Evolutionary conservation across 805 yeast species (phyloP).

Genomic region (Hemisphaericaspora nanyangensis): DNA sequence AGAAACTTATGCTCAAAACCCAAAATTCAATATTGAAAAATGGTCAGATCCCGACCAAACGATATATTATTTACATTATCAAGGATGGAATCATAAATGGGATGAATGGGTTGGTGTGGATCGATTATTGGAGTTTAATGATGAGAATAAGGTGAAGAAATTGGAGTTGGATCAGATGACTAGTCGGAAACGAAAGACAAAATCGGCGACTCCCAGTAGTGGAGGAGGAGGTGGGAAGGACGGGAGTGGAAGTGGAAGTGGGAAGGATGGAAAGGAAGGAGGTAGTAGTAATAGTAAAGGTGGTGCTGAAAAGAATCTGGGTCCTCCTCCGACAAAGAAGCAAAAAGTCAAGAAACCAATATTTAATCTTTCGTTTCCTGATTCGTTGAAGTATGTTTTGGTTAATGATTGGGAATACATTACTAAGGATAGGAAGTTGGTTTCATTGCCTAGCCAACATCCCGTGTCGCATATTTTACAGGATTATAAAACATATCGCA

Average conservation of each 20-base stretch:
- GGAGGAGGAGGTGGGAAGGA: not conserved
- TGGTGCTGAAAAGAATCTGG: not conserved
- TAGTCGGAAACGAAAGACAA: conserved; percentile 12
- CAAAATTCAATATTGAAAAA: conserved; percentile 9
- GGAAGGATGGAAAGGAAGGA: not conserved
- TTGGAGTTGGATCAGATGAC: conserved; percentile 46
- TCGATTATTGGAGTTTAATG: conserved; percentile 64
- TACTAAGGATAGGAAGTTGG: conserved; percentile 73
- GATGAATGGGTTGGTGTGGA: conserved; percentile 88
- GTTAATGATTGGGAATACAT: conserved; percentile 94
- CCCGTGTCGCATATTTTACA: conserved; percentile 52
- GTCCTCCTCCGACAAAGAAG: conserved; percentile 8
- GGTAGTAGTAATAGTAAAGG: not conserved
- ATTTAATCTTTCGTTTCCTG: conserved; percentile 34
- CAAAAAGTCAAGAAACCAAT: conserved; percentile 17
- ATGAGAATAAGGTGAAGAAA: conserved; percentile 67
- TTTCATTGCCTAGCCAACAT: conserved; percentile 57
- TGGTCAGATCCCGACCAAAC: conserved; percentile 24
- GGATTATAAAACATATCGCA: conserved; percentile 41
- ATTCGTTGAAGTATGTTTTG: conserved; percentile 60
- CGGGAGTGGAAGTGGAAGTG: not conserved
- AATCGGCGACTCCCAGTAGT: conserved; percentile 2
- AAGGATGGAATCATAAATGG: conserved; percentile 95
- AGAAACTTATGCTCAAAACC: conserved; percentile 27
- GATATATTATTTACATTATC: conserved; percentile 76